Percentiles rank a stretch among this genome's conserved stretches.
Conservation (phyloP, 1,284 basidiomycete genomes). For the Ceratobasidium sp. region DNA sequence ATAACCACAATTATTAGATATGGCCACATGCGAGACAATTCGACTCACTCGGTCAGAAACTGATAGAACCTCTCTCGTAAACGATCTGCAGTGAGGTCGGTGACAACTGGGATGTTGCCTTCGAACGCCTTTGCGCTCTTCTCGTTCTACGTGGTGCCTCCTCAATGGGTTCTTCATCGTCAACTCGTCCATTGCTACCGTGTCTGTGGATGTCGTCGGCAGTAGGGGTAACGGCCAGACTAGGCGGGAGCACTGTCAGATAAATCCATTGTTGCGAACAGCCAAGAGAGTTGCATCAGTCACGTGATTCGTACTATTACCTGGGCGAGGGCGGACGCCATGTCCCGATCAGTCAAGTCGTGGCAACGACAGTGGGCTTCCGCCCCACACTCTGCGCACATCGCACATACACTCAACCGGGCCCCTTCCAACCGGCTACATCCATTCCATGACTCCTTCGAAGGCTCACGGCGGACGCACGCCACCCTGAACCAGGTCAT, state of each 20-base stretch:
- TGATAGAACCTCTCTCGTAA: conserved; percentile 33
- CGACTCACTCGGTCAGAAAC: conserved; percentile 41
- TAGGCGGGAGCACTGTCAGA: background rate
- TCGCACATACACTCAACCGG: background rate
- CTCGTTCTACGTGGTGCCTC: conserved; percentile 15
- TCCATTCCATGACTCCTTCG: too few species aligned
- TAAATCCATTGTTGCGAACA: conserved; percentile 42
- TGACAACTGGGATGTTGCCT: conserved; percentile 38
- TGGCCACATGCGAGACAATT: background rate
- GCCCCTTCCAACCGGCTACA: too few species aligned
- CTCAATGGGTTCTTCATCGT: conserved; percentile 8
- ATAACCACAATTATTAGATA: conserved; percentile 32
- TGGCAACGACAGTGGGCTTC: background rate
- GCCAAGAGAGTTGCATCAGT: conserved; percentile 12
- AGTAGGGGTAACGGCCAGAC: conserved; percentile 16
- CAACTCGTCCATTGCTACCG: background rate
- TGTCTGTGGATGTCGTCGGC: conserved; percentile 12
- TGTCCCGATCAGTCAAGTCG: background rate
- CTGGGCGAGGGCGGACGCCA: background rate
- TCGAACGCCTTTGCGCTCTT: conserved; percentile 42
- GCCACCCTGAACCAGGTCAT: background rate
- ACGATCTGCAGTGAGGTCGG: conserved; percentile 32
- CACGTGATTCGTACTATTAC: conserved; percentile 18
- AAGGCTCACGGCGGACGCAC: too few species aligned
- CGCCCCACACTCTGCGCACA: background rate